phyloP scores from a whole-genome alignment of 371 early-diverging fungal species.

The Parasitella parasitica region DNA sequence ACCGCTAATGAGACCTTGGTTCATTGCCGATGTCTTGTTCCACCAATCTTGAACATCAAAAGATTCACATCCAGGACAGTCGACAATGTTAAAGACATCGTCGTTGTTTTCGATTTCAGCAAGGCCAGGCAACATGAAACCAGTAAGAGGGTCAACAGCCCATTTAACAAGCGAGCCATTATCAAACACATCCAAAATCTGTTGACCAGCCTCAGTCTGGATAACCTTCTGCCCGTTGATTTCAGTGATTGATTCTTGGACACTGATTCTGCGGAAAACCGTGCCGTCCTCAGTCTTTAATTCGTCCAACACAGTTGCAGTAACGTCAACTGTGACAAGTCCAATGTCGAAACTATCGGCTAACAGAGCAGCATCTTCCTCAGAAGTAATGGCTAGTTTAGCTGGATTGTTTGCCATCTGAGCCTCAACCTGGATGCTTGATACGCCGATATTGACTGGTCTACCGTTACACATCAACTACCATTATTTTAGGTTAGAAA shows the following conservation, averaged over 20 bases:
- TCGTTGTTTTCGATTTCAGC: neutral
- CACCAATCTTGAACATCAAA: constrained; percentile 34
- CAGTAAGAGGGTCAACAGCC: constrained; percentile 46
- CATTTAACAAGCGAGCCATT: constrained; percentile 43
- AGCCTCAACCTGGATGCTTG: constrained; percentile 62
- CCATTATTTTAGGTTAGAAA: too few relatives aligned
- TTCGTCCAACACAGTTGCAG: constrained; percentile 55
- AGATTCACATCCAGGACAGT: constrained; percentile 14
- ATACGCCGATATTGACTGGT: constrained; percentile 58
- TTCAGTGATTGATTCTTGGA: constrained; percentile 66
- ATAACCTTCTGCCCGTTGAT: constrained; percentile 68
- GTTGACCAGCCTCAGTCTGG: constrained; percentile 71
- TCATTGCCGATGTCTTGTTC: constrained; percentile 27
- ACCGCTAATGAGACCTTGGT: constrained; percentile 28
- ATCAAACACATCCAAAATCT: constrained; percentile 63
- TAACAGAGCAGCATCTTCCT: constrained; percentile 50
- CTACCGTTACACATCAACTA: constrained; percentile 60
- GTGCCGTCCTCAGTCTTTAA: constrained; percentile 56
- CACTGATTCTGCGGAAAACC: constrained; percentile 55
- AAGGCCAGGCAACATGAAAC: constrained; percentile 40
- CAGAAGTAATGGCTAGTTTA: constrained; percentile 47
- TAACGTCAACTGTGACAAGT: constrained; percentile 69
- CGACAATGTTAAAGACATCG: neutral
- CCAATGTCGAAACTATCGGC: constrained; percentile 65
- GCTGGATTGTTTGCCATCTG: constrained; percentile 50